Evolutionary conservation across 805 yeast genomes (phyloP).

Genomic region (Saccharomycopsis babjevae): DNA sequence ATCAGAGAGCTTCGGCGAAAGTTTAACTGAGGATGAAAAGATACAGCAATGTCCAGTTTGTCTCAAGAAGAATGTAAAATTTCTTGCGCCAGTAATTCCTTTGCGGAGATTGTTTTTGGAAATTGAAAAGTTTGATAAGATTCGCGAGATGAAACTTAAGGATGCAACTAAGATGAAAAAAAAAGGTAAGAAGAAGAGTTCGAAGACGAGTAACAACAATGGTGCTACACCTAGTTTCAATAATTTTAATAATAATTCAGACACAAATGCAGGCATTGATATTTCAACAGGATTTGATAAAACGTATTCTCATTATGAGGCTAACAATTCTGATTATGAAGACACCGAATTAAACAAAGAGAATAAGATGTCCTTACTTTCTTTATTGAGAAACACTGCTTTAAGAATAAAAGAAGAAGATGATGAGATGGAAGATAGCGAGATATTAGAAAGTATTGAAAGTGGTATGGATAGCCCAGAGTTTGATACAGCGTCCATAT

Average conservation of each 20-base stretch:
- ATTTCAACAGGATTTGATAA: background rate
- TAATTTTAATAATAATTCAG: background rate
- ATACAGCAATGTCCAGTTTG: constrained; percentile 9
- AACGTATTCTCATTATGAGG: background rate
- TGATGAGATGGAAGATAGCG: background rate
- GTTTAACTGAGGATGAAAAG: background rate
- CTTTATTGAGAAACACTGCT: constrained; percentile 15
- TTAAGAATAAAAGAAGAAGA: constrained; percentile 15
- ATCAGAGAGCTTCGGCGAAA: constrained; percentile 2
- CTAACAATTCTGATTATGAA: background rate
- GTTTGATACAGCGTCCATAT: background rate
- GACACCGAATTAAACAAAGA: background rate
- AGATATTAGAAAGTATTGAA: background rate
- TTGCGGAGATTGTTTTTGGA: constrained; percentile 8
- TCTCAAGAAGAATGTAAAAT: background rate
- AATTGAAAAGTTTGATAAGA: background rate
- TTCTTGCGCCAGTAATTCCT: constrained; percentile 12
- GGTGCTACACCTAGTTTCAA: background rate
- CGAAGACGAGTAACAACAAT: background rate
- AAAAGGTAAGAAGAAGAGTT: background rate
- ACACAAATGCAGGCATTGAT: background rate
- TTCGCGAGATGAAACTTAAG: background rate
- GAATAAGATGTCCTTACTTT: constrained; percentile 10
- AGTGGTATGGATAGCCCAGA: background rate
- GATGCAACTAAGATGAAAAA: background rate